Conservation (phyloP, 768 basidiomycete genomes). For the Pleurotus cornucopiae region DNA sequence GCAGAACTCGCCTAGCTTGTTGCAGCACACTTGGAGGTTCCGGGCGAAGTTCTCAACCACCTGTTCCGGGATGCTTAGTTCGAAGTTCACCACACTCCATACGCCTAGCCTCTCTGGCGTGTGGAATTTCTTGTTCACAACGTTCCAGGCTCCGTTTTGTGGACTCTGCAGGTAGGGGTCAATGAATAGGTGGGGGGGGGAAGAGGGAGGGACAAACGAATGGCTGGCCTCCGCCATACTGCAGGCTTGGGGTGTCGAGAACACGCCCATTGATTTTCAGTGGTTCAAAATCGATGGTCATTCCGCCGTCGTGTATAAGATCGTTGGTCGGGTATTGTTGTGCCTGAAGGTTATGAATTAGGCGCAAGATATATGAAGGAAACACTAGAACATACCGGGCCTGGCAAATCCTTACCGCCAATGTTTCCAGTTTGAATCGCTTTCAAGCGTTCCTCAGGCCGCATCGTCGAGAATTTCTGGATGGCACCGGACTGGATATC, state of each 20-base stretch:
- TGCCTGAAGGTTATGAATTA: slow-evolving; percentile 4
- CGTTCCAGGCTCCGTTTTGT: slow-evolving; percentile 24
- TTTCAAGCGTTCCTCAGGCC: slow-evolving; percentile 35
- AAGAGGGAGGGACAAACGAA: slow-evolving; percentile 1
- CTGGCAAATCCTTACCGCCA: slow-evolving; percentile 4
- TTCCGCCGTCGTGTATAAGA: slow-evolving; percentile 11
- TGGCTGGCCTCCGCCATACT: slow-evolving; percentile 4
- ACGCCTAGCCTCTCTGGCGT: slow-evolving; percentile 11
- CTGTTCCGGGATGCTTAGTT: neutral
- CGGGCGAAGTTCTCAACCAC: neutral
- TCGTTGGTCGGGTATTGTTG: slow-evolving; percentile 12
- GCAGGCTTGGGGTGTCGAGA: slow-evolving; percentile 13
- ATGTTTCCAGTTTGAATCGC: slow-evolving; percentile 30
- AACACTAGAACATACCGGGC: slow-evolving; percentile 5
- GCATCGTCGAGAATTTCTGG: slow-evolving; percentile 45
- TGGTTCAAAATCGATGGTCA: slow-evolving; percentile 13
- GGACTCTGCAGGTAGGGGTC: slow-evolving; percentile 17
- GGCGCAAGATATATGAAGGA: neutral
- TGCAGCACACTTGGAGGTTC: slow-evolving; percentile 5
- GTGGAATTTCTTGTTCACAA: slow-evolving; percentile 16
- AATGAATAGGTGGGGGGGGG: neutral
- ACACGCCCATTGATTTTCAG: slow-evolving; percentile 12
- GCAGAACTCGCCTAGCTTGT: slow-evolving; percentile 9
- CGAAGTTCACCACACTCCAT: slow-evolving; percentile 19
- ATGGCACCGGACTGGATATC: slow-evolving; percentile 28